Percentiles rank a stretch among this genome's conserved stretches.
Evolutionary conservation across 2,329 filamentous ascomycete genomes (phyloP).

Genomic region (Aspergillus sp.): DNA sequence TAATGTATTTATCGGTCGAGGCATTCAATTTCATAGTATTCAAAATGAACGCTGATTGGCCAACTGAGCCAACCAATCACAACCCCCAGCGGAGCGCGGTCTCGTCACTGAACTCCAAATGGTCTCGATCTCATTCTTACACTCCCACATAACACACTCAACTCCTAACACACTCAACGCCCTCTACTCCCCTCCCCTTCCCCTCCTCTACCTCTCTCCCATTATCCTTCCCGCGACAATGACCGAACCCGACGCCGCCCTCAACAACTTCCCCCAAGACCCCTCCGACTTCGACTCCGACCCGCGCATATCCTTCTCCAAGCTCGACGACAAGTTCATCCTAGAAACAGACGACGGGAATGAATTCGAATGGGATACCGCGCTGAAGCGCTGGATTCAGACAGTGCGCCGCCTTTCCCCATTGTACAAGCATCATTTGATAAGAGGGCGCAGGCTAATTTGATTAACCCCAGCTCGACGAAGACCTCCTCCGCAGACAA

Average conservation of each 20-base stretch:
- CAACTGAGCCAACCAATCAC: accelerated
- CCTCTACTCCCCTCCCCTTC: no score
- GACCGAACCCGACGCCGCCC: constrained; percentile 7
- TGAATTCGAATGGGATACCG: constrained; percentile 75
- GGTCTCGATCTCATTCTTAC: no score
- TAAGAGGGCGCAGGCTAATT: no score
- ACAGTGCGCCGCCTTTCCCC: constrained; percentile 39
- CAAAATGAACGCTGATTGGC: no score
- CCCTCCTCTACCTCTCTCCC: no score
- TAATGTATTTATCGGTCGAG: no score
- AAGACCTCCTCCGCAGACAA: constrained; percentile 55
- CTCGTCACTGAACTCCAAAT: no score
- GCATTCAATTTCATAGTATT: no score
- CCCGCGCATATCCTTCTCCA: constrained; percentile 80
- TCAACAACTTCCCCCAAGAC: constrained; percentile 45
- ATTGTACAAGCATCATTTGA: no score
- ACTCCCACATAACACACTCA: no score
- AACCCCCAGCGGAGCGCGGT: no score
- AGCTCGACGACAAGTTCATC: constrained; percentile 71
- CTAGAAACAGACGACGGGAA: constrained; percentile 77
- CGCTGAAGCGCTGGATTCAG: constrained; percentile 67
- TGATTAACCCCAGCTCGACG: constrained; percentile 47
- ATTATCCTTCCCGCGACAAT: not conserved
- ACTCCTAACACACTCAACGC: no score
- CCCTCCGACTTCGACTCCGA: constrained; percentile 66